Evolutionary conservation across 140 eudicot genomes (phyloP).

Genomic region (Oenanthe javanica): DNA sequence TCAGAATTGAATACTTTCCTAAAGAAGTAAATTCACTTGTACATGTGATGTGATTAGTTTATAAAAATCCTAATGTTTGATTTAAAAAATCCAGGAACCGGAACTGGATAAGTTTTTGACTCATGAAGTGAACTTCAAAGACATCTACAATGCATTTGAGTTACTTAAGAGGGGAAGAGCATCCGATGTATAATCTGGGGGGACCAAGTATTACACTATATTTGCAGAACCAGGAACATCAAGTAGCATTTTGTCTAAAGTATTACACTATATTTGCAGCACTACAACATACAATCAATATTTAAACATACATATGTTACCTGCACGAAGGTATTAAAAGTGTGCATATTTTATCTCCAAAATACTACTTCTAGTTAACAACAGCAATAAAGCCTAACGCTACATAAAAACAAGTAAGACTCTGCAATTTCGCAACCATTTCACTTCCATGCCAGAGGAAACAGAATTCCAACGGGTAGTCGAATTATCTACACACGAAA

Average conservation of each 20-base stretch:
- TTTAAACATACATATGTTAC: too few species aligned
- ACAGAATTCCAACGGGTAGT: too few species aligned
- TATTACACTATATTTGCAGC: too few species aligned
- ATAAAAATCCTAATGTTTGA: not conserved
- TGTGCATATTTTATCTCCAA: too few species aligned
- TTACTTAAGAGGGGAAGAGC: conserved; percentile 7
- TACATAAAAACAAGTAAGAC: too few species aligned
- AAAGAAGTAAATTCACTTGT: not conserved
- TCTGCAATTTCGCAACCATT: too few species aligned
- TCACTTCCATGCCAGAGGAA: too few species aligned
- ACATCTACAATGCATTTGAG: conserved; percentile 7
- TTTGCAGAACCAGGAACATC: not conserved
- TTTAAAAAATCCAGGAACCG: not conserved
- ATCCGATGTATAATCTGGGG: conserved; percentile 9
- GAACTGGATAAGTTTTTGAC: conserved; percentile 9
- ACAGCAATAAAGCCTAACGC: too few species aligned
- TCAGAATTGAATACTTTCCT: not conserved
- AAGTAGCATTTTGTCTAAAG: not conserved
- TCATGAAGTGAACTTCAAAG: not conserved
- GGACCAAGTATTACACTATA: not conserved
- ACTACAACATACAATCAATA: too few species aligned
- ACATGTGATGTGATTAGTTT: not conserved
- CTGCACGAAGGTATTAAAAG: too few species aligned
- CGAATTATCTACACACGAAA: too few species aligned
- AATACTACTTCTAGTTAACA: too few species aligned